Percentiles rank a stretch among this genome's conserved stretches.
phyloP scores from a whole-genome alignment of 2,329 filamentous ascomycete genomes.

The Colletotrichum sp. region DNA sequence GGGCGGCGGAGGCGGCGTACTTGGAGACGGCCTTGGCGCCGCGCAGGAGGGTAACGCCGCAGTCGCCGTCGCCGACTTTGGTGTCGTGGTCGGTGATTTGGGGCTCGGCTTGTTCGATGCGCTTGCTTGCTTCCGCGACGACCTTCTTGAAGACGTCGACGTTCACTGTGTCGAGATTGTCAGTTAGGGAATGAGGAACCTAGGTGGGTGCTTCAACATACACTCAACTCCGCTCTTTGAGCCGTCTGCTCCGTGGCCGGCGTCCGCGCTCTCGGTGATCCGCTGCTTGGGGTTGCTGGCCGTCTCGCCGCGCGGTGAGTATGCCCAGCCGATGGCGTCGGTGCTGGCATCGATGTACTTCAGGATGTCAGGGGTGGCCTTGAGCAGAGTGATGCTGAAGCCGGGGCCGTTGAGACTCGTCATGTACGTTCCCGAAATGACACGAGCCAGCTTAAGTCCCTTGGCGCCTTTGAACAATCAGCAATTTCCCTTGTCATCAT shows the following conservation, averaged over 20 bases:
- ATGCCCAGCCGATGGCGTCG: slow-evolving; percentile 70
- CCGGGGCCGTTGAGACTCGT: slow-evolving; percentile 75
- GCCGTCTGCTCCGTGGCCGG: slow-evolving; percentile 55
- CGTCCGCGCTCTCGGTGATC: slow-evolving; percentile 64
- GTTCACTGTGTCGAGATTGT: neutral
- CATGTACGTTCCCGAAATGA: slow-evolving; percentile 73
- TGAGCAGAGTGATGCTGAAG: slow-evolving; percentile 72
- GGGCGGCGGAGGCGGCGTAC: slow-evolving; percentile 59
- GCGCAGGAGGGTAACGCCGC: slow-evolving; percentile 43
- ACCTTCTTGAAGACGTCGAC: neutral
- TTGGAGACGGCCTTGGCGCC: slow-evolving; percentile 61
- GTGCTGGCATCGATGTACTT: slow-evolving; percentile 72
- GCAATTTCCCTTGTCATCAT: slow-evolving; percentile 58
- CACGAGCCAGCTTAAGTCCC: slow-evolving; percentile 24
- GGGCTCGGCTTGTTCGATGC: slow-evolving; percentile 44
- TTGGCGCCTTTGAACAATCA: neutral
- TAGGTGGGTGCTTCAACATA: slow-evolving; percentile 17
- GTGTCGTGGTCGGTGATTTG: slow-evolving; percentile 34
- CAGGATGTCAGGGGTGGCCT: slow-evolving; percentile 68
- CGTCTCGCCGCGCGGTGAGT: neutral
- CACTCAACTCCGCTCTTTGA: slow-evolving; percentile 4
- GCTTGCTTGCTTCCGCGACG: neutral
- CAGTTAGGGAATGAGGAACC: rapidly evolving
- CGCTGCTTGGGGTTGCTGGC: slow-evolving; percentile 55
- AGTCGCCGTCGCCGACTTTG: slow-evolving; percentile 39